Evolutionary conservation across 192 early-diverging fungal species (phyloP), one percentile per base, ranked within the genome.

Genomic region (Linnemannia exigua): DNA sequence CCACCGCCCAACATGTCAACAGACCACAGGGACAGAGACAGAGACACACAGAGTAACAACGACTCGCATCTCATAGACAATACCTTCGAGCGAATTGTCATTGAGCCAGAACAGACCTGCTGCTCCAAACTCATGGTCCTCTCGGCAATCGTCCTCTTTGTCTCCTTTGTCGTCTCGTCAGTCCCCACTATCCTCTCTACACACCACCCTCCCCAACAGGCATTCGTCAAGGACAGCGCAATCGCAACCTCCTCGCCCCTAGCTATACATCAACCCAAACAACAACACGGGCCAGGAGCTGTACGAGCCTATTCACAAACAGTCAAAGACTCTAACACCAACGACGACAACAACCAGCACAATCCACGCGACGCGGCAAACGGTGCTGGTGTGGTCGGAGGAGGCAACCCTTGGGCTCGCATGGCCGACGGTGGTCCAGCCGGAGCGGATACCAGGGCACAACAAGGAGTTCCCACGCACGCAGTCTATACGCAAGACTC

Each of bases 141-240:
- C 19, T 72, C 75, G 2, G 48, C 70, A 28, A 76, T 82, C 46
- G 54, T 63, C 31, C 1, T 82, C 25, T 82, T 82, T 33, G 37
- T 82, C 33, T 51, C 51, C 17, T 5, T 52, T 8, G 47, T 22
- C 19, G 20, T 5, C 36, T 67, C 37, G 22, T 77, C 80, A 4
- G 51, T 82, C 14, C 80, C 80, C 31, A 76, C 75, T 33, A 3
- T 81, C 54, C 50, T 81, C 51, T 70, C 80, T 44, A 46, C 67
- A 36, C 73, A 70, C 28, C 79, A 70, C 22, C 36, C 47, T 31
- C 17, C 48, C 11, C 46, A 12, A 61, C n/a, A 3, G 31, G 2
- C 31, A 48, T 7, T 22, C 16, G 9, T 37, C 22, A 41, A 61
- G 5, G 31, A 20, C 15, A 33, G 33, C 17, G 11, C 9, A 28